Evolutionary conservation across 192 early-diverging fungal species (phyloP), one percentile per base, ranked within the genome.

Genomic region (Mortierella antarctica): DNA sequence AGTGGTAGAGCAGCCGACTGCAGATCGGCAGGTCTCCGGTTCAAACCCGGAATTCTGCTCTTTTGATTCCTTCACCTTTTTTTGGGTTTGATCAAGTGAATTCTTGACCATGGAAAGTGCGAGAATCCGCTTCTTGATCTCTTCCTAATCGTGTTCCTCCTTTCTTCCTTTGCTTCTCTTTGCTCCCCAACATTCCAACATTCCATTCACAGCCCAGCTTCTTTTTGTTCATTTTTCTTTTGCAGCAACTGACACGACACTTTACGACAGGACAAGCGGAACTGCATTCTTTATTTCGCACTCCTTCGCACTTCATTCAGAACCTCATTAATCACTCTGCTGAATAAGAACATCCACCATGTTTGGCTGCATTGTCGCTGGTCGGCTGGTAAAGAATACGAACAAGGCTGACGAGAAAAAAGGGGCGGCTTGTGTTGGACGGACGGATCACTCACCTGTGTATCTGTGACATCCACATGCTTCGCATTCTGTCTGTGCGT

Each of bases 281-380:
- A 31, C 31, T 31, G 31, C 31, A 31, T 31, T 31, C 31, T 31
- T 3, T 3, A 31, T 31, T 31, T 31, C 31, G 31, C 31, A 31
- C 31, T 31, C 31, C 31, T 31, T 31, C 31, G 31, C 31, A 31
- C 31, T 31, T 55, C 54, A 2, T 55, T 40, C 62, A 51, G 23
- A 13, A 47, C 10, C 60, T 12, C 14, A 44, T 51, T 51, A 11
- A 1, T 51, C 17, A 51, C 17, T 17, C 50, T 1, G 17, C 8
- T 14, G 40, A 59, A 59, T 39, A 67, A 46, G 41, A 52, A 65
- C 45, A n/a, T 11, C 53, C 57, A 65, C 48, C 42, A 96, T 96
- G 96, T 96, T 96, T 87, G 96, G 96, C 6, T 95, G 93, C 78
- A 96, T 98, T 68, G 91, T 95, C 21, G 95, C 95, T 7, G 96